Evolutionary conservation across 2,329 filamentous ascomycete species (phyloP).

Genomic region (Penicillium sp.): DNA sequence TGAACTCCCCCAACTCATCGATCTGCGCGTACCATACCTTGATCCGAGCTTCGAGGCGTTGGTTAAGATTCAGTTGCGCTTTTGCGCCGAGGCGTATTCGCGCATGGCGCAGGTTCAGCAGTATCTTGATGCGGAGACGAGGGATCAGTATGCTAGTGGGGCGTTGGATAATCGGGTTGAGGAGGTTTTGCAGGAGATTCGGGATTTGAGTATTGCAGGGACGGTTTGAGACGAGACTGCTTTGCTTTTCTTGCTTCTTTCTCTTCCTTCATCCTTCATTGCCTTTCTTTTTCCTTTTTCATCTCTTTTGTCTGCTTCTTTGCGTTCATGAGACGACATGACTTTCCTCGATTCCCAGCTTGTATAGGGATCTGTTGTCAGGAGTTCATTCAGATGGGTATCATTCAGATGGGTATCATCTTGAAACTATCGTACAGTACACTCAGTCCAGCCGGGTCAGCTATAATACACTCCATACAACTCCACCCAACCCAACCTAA

Average conservation of each 20-base stretch:
- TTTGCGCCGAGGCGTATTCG: conserved; percentile 96
- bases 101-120: conserved; percentile 99
- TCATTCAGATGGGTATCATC: conserved; percentile 35
- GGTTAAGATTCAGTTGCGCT: conserved; percentile 96
- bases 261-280: conserved; percentile 4
- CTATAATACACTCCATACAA: background rate
- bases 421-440: background rate
- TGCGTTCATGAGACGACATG: too few relatives aligned
- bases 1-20: conserved; percentile 93
- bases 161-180: conserved; percentile 91
- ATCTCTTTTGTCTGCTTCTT: background rate
- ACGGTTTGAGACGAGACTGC: conserved; percentile 56
- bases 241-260: conserved; percentile 17
- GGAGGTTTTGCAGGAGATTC: conserved; percentile 94
- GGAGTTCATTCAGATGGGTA: conserved; percentile 35
- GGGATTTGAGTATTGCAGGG: conserved; percentile 88
- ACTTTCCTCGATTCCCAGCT: too few relatives aligned
- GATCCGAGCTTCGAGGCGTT: conserved; percentile 97
- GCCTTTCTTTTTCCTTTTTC: background rate
- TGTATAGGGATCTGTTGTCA: conserved; percentile 7
- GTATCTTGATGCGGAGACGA: conserved; percentile 91
- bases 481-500: background rate
- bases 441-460: background rate
- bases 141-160: conserved; percentile 93
- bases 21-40: conserved; percentile 93